These are phyloP conservation scores for Candolleomyces aberdarensis DNA, from an alignment of 768 basidiomycete species.

Conservation along the genomic window DNA sequence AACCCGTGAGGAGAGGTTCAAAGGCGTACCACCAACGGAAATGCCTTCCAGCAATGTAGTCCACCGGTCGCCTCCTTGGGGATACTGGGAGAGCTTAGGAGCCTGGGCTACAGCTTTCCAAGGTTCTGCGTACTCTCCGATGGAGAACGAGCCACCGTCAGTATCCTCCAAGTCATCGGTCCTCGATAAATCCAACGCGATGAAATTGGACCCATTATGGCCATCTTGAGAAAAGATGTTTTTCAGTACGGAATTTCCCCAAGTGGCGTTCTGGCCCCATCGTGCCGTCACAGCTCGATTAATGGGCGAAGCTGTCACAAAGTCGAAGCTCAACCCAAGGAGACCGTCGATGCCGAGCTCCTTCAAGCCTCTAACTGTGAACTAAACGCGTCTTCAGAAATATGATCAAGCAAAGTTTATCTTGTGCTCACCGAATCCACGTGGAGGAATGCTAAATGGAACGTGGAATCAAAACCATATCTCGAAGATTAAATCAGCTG, in stretches of 20 bases:
- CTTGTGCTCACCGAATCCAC: not conserved
- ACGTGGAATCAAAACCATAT: not conserved
- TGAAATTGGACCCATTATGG: constrained; percentile 31
- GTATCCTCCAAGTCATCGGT: constrained; percentile 35
- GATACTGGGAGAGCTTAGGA: constrained; percentile 31
- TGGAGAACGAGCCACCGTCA: constrained; percentile 36
- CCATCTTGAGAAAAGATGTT: constrained; percentile 36
- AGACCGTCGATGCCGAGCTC: constrained; percentile 29
- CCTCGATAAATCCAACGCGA: constrained; percentile 40
- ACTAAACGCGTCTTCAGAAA: not conserved
- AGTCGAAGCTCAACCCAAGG: constrained; percentile 33
- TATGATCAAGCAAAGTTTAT: not conserved
- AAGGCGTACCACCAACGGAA: constrained; percentile 25
- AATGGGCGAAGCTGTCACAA: constrained; percentile 25
- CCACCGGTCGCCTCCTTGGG: constrained; percentile 35
- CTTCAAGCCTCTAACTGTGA: not conserved
- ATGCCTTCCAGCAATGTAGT: constrained; percentile 39
- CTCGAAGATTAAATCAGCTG: not conserved
- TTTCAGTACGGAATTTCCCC: constrained; percentile 33
- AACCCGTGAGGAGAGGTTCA: constrained; percentile 27
- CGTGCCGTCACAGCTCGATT: constrained; percentile 19
- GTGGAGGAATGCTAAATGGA: constrained; percentile 10
- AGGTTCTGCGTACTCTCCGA: constrained; percentile 38
- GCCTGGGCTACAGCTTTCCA: constrained; percentile 26
- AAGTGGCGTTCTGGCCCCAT: constrained; percentile 24